Evolutionary conservation across 2,329 filamentous ascomycete genomes (phyloP).

Genomic region (Colletotrichum eremochloae): DNA sequence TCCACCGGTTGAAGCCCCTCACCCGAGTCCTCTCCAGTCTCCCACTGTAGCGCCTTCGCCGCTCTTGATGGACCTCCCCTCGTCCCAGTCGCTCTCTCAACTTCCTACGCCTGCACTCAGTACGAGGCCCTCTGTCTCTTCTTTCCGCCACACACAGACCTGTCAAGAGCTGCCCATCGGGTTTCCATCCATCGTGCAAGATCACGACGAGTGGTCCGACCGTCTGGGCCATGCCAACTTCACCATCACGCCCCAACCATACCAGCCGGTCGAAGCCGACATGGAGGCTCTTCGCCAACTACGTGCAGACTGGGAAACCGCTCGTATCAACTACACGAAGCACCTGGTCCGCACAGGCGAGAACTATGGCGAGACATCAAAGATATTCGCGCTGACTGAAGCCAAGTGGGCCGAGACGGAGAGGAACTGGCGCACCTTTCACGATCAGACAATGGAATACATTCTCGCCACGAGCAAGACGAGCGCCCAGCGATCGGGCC

Average conservation of each 20-base stretch:
- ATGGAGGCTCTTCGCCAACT: slow-evolving; percentile 71
- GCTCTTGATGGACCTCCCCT: slow-evolving; percentile 54
- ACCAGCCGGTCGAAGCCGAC: slow-evolving; percentile 74
- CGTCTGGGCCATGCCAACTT: slow-evolving; percentile 94
- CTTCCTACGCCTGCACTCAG: slow-evolving; percentile 73
- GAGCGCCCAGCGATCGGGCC: slow-evolving; percentile 46
- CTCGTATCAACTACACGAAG: slow-evolving; percentile 88
- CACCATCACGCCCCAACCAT: slow-evolving; percentile 86
- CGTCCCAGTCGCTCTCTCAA: slow-evolving; percentile 61
- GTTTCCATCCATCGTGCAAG: slow-evolving; percentile 75
- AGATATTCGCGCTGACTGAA: slow-evolving; percentile 87
- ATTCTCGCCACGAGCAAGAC: slow-evolving; percentile 57
- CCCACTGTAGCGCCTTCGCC: slow-evolving; percentile 78
- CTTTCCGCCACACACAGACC: slow-evolving; percentile 62
- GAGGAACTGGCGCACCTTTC: slow-evolving; percentile 76
- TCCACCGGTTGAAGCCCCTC: slow-evolving; percentile 65
- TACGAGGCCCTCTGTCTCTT: slow-evolving; percentile 72
- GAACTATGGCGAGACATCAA: slow-evolving; percentile 91
- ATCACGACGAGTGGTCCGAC: slow-evolving; percentile 85
- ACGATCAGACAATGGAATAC: slow-evolving; percentile 73
- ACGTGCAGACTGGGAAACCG: slow-evolving; percentile 84
- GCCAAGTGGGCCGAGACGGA: slow-evolving; percentile 91
- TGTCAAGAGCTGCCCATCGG: slow-evolving; percentile 63
- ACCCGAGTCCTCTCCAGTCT: slow-evolving; percentile 88
- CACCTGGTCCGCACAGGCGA: slow-evolving; percentile 90